Evolutionary conservation across 495 filamentous ascomycete species (phyloP), one percentile per base, ranked within the genome.

Genomic region (Penicillium riverlandense): DNA sequence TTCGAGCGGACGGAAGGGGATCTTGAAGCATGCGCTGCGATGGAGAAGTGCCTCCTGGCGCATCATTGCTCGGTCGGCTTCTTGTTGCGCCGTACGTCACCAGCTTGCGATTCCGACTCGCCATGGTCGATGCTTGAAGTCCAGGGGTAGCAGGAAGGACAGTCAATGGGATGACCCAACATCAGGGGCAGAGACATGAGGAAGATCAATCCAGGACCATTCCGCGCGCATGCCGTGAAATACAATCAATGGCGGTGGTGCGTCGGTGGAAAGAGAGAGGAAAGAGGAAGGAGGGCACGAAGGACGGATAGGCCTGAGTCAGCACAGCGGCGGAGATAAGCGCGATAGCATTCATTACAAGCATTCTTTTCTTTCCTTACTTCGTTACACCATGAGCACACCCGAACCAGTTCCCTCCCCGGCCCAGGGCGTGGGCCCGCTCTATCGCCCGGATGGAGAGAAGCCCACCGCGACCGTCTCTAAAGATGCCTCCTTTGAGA

Each of bases 391-490:
- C 34, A 67, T 66, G 59, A 50, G 52, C 32, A 50, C 51, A 29
- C 37, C 32, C 33, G 66, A 66, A 41, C 41, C 59, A 11, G 44
- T 61, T 38, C 61, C 61, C 27, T 79, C 83, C 31, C 84, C 85
- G 43, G 83, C 79, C 30, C 75, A 85, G 54, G 77, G 76, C 42
- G 80, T 95, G 40, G 89, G 89, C 12, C 89, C 89, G 30, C 71
- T 82, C 51, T 95, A 95, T 62, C 79, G 79, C 16, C 73, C 83
- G 10, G 77, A 83, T 53, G 80, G 74, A 45, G 80, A 90, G 62
- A 94, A 90, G 63, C 90, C 90, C 29, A 86, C 78, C 32, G 90
- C 90, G 9, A 96, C 90, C 4, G 86, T 97, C 39, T 98, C 92
- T 11, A 90, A 82, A 30, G 71, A 74, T 49, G 80, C 96, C n/a